phyloP scores from a whole-genome alignment of 495 filamentous ascomycete species.

The Penicillium macrosclerotiorum region DNA sequence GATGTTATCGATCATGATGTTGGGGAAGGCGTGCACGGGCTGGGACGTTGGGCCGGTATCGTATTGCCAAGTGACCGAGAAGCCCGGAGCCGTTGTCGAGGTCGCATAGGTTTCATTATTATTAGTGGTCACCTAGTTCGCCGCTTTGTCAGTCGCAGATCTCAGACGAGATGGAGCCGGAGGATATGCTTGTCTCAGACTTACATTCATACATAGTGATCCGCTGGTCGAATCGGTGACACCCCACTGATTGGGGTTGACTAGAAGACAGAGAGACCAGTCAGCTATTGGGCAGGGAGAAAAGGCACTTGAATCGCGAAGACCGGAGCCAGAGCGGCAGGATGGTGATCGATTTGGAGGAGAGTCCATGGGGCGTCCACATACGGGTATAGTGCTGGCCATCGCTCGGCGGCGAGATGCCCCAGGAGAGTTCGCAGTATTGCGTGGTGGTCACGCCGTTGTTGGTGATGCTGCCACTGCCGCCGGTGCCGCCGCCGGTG shows the following conservation, averaged over 20 bases:
- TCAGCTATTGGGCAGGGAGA: not conserved
- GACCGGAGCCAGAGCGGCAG: too few species aligned
- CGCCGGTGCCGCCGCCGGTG: constrained; percentile 16
- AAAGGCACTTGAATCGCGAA: too few species aligned
- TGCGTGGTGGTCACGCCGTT: constrained; percentile 14
- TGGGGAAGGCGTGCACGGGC: constrained; percentile 41
- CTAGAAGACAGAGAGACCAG: constrained; percentile 8
- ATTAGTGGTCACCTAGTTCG: constrained; percentile 30
- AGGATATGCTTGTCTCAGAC: too few species aligned
- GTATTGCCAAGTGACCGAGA: constrained; percentile 38
- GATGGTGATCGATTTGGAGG: too few species aligned
- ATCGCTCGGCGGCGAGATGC: constrained; percentile 23
- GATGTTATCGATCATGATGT: constrained; percentile 27
- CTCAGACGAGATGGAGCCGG: too few species aligned
- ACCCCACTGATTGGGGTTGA: constrained; percentile 38
- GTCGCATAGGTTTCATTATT: constrained; percentile 34
- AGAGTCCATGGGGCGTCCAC: constrained; percentile 3
- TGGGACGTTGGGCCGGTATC: constrained; percentile 15
- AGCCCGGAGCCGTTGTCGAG: constrained; percentile 31
- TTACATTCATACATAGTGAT: constrained; percentile 31
- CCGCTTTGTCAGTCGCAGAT: not conserved
- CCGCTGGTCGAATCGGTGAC: constrained; percentile 8
- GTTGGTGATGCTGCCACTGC: constrained; percentile 5
- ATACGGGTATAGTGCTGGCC: constrained; percentile 25
- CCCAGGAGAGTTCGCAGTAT: constrained; percentile 25